Percentiles rank a stretch among this genome's conserved stretches.
These are phyloP conservation scores for Aureobasidium pullulans DNA, from an alignment of 2,329 filamentous ascomycete species.

Conservation along the genomic window DNA sequence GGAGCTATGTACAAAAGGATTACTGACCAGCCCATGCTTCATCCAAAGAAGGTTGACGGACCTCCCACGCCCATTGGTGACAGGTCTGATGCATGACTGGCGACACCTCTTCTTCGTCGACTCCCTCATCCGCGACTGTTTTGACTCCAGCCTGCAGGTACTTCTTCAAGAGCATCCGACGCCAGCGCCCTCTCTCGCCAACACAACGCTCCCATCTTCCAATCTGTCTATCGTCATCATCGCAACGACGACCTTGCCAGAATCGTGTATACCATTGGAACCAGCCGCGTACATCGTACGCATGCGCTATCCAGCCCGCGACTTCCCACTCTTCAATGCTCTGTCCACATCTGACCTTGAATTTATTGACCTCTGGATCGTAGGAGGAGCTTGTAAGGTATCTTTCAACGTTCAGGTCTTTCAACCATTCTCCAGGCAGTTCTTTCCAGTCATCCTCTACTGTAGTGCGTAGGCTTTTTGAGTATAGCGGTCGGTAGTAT, in stretches of 20 bases:
- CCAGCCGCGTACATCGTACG: constrained; percentile 48
- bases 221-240: constrained; percentile 47
- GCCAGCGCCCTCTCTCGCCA: constrained; percentile 45
- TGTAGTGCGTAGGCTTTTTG: constrained; percentile 34
- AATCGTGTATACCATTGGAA: constrained; percentile 52
- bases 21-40: constrained; percentile 34
- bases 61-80: constrained; percentile 50
- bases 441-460: constrained; percentile 42
- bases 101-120: constrained; percentile 42
- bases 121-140: constrained; percentile 41
- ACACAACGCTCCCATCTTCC: constrained; percentile 47
- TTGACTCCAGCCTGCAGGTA: constrained; percentile 42
- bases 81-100: constrained; percentile 52
- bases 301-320: constrained; percentile 48
- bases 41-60: constrained; percentile 44
- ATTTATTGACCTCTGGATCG: constrained; percentile 46
- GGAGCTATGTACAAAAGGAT: neutral
- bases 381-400: constrained; percentile 38
- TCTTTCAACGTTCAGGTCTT: constrained; percentile 31
- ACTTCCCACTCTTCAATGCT: constrained; percentile 50
- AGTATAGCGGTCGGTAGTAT: constrained; percentile 45
- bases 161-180: constrained; percentile 45
- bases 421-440: constrained; percentile 38
- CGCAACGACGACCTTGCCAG: constrained; percentile 44
- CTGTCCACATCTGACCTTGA: constrained; percentile 46